Evolutionary conservation across 78 protist genomes (phyloP).

Genomic region (Neovahlkampfia damariscottae): DNA sequence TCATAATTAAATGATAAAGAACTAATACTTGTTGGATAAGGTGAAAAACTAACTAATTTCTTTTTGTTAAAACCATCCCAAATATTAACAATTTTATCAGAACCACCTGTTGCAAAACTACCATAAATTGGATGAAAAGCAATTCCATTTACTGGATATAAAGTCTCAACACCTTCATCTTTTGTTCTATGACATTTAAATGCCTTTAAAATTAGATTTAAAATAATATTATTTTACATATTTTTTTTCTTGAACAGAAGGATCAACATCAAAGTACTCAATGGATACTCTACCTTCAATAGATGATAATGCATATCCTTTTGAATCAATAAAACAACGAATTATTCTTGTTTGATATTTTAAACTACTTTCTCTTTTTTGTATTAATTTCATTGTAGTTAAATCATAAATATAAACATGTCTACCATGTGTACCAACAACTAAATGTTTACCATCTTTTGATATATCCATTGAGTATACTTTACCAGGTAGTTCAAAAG

Average conservation of each 20-base stretch:
- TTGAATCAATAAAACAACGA: slow-evolving; percentile 29
- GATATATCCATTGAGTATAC: slow-evolving; percentile 24
- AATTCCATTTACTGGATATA: slow-evolving; percentile 85
- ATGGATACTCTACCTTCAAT: slow-evolving; percentile 85
- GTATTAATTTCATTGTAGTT: slow-evolving; percentile 38
- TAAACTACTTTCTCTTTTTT: slow-evolving; percentile 61
- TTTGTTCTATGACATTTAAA: slow-evolving; percentile 82
- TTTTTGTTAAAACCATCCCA: slow-evolving; percentile 78
- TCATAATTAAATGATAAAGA: slow-evolving; percentile 48
- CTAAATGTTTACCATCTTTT: slow-evolving; percentile 9
- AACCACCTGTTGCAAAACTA: slow-evolving; percentile 94
- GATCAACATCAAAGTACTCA: slow-evolving; percentile 62
- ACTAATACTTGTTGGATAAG: slow-evolving; percentile 52
- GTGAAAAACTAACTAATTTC: slow-evolving; percentile 32
- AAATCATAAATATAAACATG: slow-evolving; percentile 43
- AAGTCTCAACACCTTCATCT: slow-evolving; percentile 24
- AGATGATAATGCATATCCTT: slow-evolving; percentile 61
- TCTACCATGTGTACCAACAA: slow-evolving; percentile 55
- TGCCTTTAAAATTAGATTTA: too few species aligned
- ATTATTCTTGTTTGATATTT: slow-evolving; percentile 71
- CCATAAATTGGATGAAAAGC: slow-evolving; percentile 78
- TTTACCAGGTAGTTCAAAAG: slow-evolving; percentile 13
- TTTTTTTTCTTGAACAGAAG: slow-evolving; percentile 35
- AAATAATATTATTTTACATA: too few species aligned
- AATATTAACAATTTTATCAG: slow-evolving; percentile 72